phyloP scores from a whole-genome alignment of 2,329 filamentous ascomycete genomes.

The Calonectria crousiana region DNA sequence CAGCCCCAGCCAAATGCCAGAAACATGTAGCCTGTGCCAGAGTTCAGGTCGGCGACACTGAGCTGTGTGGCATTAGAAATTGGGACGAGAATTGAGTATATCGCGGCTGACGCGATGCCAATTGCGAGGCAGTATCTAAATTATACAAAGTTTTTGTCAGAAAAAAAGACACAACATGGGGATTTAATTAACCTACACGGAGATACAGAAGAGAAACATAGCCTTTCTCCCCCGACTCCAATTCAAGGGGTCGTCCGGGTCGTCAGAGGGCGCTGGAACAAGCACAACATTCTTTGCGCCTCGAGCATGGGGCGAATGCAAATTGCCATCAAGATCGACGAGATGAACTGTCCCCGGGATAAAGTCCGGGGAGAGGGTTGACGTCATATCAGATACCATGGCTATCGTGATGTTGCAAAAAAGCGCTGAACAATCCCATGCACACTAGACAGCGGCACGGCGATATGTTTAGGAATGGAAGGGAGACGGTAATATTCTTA shows the following conservation, averaged over 20 bases:
- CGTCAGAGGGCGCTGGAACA: not conserved
- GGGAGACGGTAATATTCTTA: not conserved
- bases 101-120: not conserved
- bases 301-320: constrained; percentile 47
- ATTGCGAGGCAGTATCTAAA: not conserved
- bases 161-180: accelerated
- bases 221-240: not conserved
- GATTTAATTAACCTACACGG: not conserved
- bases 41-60: not conserved
- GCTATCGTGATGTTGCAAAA: not conserved
- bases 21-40: constrained; percentile 35
- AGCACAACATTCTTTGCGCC: not conserved
- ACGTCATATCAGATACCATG: not conserved
- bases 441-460: too few species aligned
- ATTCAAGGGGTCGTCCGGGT: not conserved
- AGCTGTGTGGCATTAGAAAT: not conserved
- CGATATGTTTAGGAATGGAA: not conserved
- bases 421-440: not conserved
- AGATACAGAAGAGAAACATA: not conserved
- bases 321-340: constrained; percentile 49
- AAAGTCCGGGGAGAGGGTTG: not conserved
- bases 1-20: constrained; percentile 58
- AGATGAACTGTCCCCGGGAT: constrained; percentile 53
- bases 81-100: not conserved
- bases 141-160: not conserved